A percentile compares a stretch with the other conserved stretches of the same genome.
These are phyloP conservation scores for Darksidea phi DNA, from an alignment of 495 filamentous ascomycete genomes.

Conservation along the genomic window DNA sequence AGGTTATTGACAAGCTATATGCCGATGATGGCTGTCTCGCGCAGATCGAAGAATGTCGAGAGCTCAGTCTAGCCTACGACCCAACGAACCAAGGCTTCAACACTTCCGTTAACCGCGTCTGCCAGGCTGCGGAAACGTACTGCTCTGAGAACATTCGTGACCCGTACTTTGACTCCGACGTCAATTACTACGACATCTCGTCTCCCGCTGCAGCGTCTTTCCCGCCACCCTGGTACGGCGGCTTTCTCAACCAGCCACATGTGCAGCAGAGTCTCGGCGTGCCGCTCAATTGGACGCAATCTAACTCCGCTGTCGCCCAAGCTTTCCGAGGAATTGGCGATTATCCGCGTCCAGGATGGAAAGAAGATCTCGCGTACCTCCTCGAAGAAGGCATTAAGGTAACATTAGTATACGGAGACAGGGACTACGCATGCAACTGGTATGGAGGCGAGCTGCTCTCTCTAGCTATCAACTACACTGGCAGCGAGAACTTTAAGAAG, in stretches of 20 bases:
- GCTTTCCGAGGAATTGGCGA: conserved; percentile 45
- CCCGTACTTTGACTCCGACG: conserved; percentile 48
- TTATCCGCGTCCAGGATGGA: conserved; percentile 48
- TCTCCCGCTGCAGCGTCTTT: conserved; percentile 28
- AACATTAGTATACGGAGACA: conserved; percentile 46
- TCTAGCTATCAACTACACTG: conserved; percentile 42
- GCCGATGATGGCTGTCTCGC: conserved; percentile 53
- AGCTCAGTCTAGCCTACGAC: conserved; percentile 46
- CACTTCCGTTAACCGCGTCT: conserved; percentile 50
- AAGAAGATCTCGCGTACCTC: conserved; percentile 54
- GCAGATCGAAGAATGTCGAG: conserved; percentile 52
- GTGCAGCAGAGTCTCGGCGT: conserved; percentile 38
- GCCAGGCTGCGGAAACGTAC: conserved; percentile 46
- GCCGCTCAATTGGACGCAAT: conserved; percentile 38
- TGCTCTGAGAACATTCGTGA: conserved; percentile 52
- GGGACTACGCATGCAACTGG: conserved; percentile 69
- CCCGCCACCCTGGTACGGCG: conserved; percentile 29
- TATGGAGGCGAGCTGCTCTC: conserved; percentile 48
- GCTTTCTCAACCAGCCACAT: conserved; percentile 37
- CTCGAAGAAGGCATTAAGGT: conserved; percentile 50
- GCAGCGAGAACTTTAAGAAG: conserved; percentile 44
- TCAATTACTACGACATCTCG: conserved; percentile 36
- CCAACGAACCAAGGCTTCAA: conserved; percentile 49
- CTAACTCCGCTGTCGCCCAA: conserved; percentile 34
- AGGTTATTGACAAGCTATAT: conserved; percentile 47